phyloP scores from a whole-genome alignment of 306 rosid species.

The Ochetophila trinervis region DNA sequence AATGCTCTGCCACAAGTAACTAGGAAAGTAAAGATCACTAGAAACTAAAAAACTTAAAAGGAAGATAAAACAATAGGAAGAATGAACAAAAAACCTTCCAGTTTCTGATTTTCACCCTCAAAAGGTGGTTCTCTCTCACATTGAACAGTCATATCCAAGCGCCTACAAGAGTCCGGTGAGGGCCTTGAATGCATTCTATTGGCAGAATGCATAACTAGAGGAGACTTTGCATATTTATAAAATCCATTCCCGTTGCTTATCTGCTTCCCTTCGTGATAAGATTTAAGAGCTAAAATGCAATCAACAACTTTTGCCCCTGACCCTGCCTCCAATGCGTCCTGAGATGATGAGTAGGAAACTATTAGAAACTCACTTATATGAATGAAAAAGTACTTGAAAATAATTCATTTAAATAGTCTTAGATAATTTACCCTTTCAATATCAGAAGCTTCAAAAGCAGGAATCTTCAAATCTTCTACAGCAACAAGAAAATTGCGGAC shows the following conservation, averaged over 20 bases:
- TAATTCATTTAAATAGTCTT: not conserved
- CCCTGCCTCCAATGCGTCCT: slow-evolving; percentile 75
- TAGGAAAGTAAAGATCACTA: slow-evolving; percentile 15
- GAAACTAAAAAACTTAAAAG: not conserved
- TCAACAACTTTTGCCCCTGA: slow-evolving; percentile 75
- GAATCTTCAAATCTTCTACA: slow-evolving; percentile 62
- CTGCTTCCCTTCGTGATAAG: slow-evolving; percentile 63
- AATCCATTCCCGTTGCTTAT: slow-evolving; percentile 44
- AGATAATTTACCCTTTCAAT: slow-evolving; percentile 65
- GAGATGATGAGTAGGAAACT: slow-evolving; percentile 21
- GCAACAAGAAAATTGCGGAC: slow-evolving; percentile 83
- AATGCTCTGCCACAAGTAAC: slow-evolving; percentile 32
- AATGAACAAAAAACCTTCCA: slow-evolving; percentile 52
- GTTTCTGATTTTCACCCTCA: slow-evolving; percentile 35
- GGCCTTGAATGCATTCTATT: slow-evolving; percentile 52
- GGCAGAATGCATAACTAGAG: slow-evolving; percentile 48
- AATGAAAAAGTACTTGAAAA: slow-evolving; percentile 2
- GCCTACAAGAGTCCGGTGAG: slow-evolving; percentile 62
- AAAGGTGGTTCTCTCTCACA: slow-evolving; percentile 38
- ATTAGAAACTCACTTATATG: not conserved
- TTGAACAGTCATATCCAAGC: slow-evolving; percentile 60
- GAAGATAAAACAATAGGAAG: slow-evolving; percentile 14
- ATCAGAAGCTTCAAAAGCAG: slow-evolving; percentile 93
- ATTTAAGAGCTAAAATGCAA: slow-evolving; percentile 75
- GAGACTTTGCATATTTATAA: slow-evolving; percentile 59